phyloP scores from a whole-genome alignment of 768 basidiomycete genomes.

The Lyophyllum atratum region DNA sequence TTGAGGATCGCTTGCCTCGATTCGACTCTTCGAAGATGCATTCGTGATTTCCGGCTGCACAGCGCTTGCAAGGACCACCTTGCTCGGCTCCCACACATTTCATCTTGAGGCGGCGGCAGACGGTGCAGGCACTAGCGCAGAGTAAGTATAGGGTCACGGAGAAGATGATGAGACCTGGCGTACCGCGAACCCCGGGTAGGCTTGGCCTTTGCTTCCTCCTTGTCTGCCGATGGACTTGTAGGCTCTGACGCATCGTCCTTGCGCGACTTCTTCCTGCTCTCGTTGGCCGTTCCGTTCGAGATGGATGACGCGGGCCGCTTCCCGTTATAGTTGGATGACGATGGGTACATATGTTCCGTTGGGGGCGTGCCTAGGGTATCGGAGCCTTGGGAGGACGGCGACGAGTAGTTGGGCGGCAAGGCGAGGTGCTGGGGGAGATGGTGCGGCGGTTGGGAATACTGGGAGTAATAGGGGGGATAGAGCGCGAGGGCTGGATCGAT shows the following conservation, averaged over 20 bases:
- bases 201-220: constrained; percentile 75
- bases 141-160: constrained; percentile 12
- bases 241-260: constrained; percentile 62
- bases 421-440: constrained; percentile 57
- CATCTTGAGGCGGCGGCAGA: constrained; percentile 92
- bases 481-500: constrained; percentile 75
- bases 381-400: constrained; percentile 80
- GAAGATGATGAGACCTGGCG: constrained; percentile 17
- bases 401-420: constrained; percentile 63
- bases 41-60: constrained; percentile 75
- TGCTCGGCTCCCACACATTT: constrained; percentile 91
- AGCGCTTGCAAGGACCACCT: constrained; percentile 91
- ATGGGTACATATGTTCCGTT: constrained; percentile 58
- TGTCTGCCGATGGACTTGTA: constrained; percentile 55
- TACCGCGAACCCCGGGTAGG: constrained; percentile 86
- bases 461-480: constrained; percentile 66
- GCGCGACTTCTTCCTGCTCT: constrained; percentile 59
- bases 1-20: constrained; percentile 86
- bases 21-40: constrained; percentile 98
- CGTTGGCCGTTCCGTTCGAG: constrained; percentile 35
- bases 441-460: constrained; percentile 50
- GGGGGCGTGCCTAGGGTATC: constrained; percentile 76
- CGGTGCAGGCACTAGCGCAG: constrained; percentile 80
- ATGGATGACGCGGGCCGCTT: constrained; percentile 65
- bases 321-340: constrained; percentile 54